Evolutionary conservation across 768 basidiomycete species (phyloP), one percentile per base, ranked within the genome.

Genomic region (Gloeophyllum trabeum): DNA sequence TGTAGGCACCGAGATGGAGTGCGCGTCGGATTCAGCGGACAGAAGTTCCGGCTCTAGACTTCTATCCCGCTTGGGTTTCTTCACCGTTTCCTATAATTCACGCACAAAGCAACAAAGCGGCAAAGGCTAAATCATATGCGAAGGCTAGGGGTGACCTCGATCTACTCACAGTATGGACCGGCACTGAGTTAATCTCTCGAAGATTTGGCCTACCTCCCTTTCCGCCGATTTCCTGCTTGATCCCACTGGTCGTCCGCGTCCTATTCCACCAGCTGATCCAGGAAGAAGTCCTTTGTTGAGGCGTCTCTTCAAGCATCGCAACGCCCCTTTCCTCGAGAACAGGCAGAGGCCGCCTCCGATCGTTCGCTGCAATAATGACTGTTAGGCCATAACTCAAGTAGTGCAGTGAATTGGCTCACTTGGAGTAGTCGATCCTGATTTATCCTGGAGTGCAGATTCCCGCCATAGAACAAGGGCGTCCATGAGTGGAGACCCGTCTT

Each of bases 391-490:
- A n/a, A n/a, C n/a, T n/a, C n/a, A n/a, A n/a, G n/a, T n/a, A n/a
- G n/a, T n/a, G n/a, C n/a, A n/a, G n/a, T n/a, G n/a, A 32, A 32
- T 10, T 10, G 16, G 16, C 28, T 32, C 10, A 32, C 28, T 32
- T 10, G 28, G 28, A 32, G 28, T 32, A 10, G 16, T 10, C 28
- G 28, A 32, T 16, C 28, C 10, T 32, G 54, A 40, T 25, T 46
- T 50, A 16, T 58, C 55, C 18, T 46, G 52, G 3, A 63, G 43
- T 1, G 63, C 54, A 3, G 64, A 61, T 20, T 66, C 56, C 39
- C 92, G 79, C 73, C 89, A 94, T 16, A 74, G 53, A 5, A 67
- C 66, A 3, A 97, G 71, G 0, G 85, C 79, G 25, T 75, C 71
- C 65, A 92, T 76, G 21, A 93, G 67, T 1, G 81, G 79, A 0